Evolutionary conservation across 2,329 filamentous ascomycete species (phyloP).

Genomic region (Thelonectria rubi): DNA sequence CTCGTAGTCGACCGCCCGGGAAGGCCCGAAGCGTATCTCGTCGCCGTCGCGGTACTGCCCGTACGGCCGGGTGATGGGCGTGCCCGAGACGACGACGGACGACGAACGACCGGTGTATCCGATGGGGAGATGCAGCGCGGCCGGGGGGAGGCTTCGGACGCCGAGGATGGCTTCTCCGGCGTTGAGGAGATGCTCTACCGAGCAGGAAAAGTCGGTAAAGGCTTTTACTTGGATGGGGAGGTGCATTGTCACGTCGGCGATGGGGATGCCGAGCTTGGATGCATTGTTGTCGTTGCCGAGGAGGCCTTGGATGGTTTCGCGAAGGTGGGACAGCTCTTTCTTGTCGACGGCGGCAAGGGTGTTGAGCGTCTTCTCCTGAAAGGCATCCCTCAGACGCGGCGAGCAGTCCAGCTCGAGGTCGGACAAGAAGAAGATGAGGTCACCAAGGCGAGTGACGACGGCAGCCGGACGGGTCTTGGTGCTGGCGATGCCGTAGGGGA

Average conservation of each 20-base stretch:
- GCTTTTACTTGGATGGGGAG: conserved; percentile 63
- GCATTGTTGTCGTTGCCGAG: conserved; percentile 10
- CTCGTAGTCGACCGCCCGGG: conserved; percentile 52
- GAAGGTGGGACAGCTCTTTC: conserved; percentile 10
- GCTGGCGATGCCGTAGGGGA: conserved; percentile 19
- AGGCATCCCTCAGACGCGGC: background rate
- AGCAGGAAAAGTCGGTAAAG: conserved; percentile 62
- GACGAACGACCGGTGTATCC: conserved; percentile 65
- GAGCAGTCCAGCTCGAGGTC: conserved; percentile 7
- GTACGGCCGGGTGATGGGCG: conserved; percentile 56
- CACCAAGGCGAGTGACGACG: conserved; percentile 13
- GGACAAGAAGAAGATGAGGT: conserved; percentile 14
- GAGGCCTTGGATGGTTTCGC: background rate
- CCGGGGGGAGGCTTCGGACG: conserved; percentile 51
- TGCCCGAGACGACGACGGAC: conserved; percentile 60
- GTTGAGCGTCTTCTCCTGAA: conserved; percentile 12
- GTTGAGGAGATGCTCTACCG: conserved; percentile 62
- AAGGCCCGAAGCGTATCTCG: conserved; percentile 41
- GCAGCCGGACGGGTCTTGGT: conserved; percentile 6
- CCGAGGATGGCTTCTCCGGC: conserved; percentile 54
- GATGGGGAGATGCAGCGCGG: conserved; percentile 58
- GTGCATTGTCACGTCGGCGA: conserved; percentile 51
- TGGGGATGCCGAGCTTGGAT: conserved; percentile 5
- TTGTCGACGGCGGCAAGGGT: conserved; percentile 13
- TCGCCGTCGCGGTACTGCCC: conserved; percentile 51